Conservation (phyloP, 2,329 filamentous ascomycete genomes). For the Tolypocladium inflatum region DNA sequence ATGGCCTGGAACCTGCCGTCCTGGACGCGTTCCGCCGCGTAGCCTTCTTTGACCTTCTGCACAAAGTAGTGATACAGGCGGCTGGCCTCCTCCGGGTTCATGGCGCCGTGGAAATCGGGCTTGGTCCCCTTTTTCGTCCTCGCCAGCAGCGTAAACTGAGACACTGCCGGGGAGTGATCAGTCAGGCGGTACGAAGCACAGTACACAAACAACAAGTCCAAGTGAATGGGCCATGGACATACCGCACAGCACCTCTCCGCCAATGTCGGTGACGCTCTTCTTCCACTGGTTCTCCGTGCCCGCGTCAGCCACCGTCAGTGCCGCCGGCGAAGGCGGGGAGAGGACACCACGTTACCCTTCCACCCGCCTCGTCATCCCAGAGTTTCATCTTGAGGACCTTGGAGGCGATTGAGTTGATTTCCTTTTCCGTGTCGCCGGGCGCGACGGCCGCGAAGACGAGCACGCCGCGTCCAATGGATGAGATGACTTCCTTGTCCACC, state of each 20-base stretch:
- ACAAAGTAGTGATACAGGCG: slow-evolving; percentile 80
- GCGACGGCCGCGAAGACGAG: slow-evolving; percentile 88
- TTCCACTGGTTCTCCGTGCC: slow-evolving; percentile 62
- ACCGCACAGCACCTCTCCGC: slow-evolving; percentile 93
- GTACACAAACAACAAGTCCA: not conserved
- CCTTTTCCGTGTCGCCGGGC: slow-evolving; percentile 81
- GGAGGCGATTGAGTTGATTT: slow-evolving; percentile 70
- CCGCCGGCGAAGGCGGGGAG: not conserved
- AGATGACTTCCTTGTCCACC: slow-evolving; percentile 83
- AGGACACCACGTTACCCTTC: slow-evolving; percentile 37
- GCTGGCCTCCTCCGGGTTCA: slow-evolving; percentile 68
- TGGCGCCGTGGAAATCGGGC: slow-evolving; percentile 87
- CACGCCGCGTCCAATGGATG: slow-evolving; percentile 81
- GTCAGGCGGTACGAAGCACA: not conserved
- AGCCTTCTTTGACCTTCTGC: slow-evolving; percentile 61
- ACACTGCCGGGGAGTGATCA: slow-evolving; percentile 49
- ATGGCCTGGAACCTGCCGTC: slow-evolving; percentile 97
- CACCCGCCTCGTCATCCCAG: slow-evolving; percentile 75
- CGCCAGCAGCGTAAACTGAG: slow-evolving; percentile 90
- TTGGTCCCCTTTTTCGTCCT: slow-evolving; percentile 94
- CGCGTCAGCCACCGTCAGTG: slow-evolving; percentile 2
- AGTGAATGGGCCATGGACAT: slow-evolving; percentile 12
- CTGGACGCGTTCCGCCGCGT: slow-evolving; percentile 68
- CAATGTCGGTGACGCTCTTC: slow-evolving; percentile 75
- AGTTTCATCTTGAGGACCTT: slow-evolving; percentile 86